Evolutionary conservation across 2,329 filamentous ascomycete species (phyloP).

Genomic region (Epichloe uncinata): DNA sequence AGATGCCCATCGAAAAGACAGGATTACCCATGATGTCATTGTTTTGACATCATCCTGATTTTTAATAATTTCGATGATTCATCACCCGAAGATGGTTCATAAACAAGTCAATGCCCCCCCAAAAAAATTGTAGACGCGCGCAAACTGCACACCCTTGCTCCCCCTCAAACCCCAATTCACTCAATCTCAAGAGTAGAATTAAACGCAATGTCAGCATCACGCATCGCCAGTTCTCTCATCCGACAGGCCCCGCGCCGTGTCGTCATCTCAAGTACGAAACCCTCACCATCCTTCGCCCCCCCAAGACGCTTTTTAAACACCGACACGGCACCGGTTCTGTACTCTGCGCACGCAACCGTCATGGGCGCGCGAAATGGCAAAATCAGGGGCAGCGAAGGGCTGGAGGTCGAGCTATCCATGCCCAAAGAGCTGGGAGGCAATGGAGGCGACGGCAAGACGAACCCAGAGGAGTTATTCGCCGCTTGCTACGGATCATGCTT

Average conservation of each 20-base stretch:
- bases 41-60: not conserved
- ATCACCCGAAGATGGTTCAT: not conserved
- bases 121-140: not conserved
- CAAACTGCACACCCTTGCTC: too few relatives aligned
- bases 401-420: constrained; percentile 25
- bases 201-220: constrained; percentile 1
- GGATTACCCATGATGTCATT: not conserved
- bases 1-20: not conserved
- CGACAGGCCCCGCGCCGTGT: not conserved
- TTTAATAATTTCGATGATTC: not conserved
- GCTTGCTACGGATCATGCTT: constrained; percentile 34
- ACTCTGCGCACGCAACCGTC: constrained; percentile 23
- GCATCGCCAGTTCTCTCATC: constrained; percentile 1
- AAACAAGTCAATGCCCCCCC: constrained; percentile 9
- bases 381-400: constrained; percentile 15
- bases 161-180: too few relatives aligned
- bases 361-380: constrained; percentile 22
- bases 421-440: constrained; percentile 27
- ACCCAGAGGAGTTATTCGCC: constrained; percentile 33
- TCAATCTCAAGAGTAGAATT: too few relatives aligned
- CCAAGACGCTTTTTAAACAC: constrained; percentile 22
- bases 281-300: not conserved
- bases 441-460: constrained; percentile 28
- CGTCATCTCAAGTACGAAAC: not conserved
- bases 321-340: constrained; percentile 24